A percentile compares a stretch with the other conserved stretches of the same genome.
Evolutionary conservation across 768 basidiomycete species (phyloP).

Genomic region (Leccinum truebloodii): DNA sequence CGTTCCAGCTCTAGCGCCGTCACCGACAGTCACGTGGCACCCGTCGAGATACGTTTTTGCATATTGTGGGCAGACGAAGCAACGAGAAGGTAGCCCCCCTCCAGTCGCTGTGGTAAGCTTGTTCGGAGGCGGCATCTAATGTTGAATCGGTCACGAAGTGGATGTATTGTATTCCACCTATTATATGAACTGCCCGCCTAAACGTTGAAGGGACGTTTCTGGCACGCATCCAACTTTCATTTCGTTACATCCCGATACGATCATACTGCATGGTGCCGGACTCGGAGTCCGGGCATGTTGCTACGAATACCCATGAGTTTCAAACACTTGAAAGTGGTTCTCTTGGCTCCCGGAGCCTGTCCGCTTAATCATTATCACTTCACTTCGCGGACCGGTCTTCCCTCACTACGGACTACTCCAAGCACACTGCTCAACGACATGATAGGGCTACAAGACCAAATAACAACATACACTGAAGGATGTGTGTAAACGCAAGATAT

Average conservation of each 20-base stretch:
- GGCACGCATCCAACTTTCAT: too few species aligned
- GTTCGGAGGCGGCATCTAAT: constrained; percentile 55
- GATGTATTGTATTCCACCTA: neutral
- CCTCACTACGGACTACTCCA: neutral
- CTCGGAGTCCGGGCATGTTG: too few species aligned
- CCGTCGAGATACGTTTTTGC: constrained; percentile 81
- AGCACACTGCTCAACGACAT: too few species aligned
- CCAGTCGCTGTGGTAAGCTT: constrained; percentile 71
- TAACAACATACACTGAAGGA: neutral
- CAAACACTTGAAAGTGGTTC: neutral
- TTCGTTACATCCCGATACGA: too few species aligned
- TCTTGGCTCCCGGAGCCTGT: neutral
- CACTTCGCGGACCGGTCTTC: neutral
- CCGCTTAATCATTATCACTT: neutral
- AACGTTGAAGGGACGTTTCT: neutral
- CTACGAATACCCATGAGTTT: too few species aligned
- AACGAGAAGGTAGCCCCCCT: constrained; percentile 62
- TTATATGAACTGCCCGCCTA: neutral
- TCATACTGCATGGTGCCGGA: too few species aligned
- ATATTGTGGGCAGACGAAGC: constrained; percentile 76
- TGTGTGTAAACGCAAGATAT: neutral
- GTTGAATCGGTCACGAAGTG: neutral
- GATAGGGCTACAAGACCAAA: neutral
- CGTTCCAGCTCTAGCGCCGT: constrained; percentile 68
- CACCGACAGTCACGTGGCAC: constrained; percentile 81